Conservation (phyloP, 495 filamentous ascomycete species). For the Penicillium malachiteum region DNA sequence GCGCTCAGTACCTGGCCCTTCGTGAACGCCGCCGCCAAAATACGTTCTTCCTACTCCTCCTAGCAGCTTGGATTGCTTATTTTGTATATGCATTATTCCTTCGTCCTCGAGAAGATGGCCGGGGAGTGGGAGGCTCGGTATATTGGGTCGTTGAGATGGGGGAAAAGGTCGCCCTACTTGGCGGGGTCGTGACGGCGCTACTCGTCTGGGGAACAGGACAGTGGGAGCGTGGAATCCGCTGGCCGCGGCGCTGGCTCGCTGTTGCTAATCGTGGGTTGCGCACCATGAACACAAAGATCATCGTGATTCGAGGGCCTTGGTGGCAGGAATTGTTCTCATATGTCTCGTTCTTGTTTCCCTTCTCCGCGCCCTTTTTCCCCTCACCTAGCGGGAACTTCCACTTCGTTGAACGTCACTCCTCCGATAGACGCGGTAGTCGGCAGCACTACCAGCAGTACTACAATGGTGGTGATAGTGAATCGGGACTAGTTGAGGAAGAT, state of each 20-base stretch:
- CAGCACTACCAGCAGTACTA: conserved; percentile 42
- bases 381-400: conserved; percentile 63
- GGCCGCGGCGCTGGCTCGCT: conserved; percentile 88
- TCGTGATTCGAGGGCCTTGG: conserved; percentile 80
- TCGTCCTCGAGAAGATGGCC: conserved; percentile 85
- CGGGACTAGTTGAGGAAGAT: conserved; percentile 66
- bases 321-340: conserved; percentile 72
- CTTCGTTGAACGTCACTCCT: conserved; percentile 56
- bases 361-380: conserved; percentile 63
- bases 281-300: conserved; percentile 92
- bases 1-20: conserved; percentile 86
- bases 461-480: conserved; percentile 55
- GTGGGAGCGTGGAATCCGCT: conserved; percentile 91
- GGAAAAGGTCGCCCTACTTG: conserved; percentile 84
- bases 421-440: conserved; percentile 43
- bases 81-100: conserved; percentile 88
- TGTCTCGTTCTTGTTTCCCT: conserved; percentile 72
- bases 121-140: conserved; percentile 83
- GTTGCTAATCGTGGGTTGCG: conserved; percentile 86
- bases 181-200: conserved; percentile 76
- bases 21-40: conserved; percentile 87
- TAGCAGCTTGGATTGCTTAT: conserved; percentile 74
- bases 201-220: conserved; percentile 92
- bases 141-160: conserved; percentile 93
- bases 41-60: conserved; percentile 85